Percentiles rank a stretch among this genome's conserved stretches.
Conservation (phyloP, 495 filamentous ascomycete species). For the Oidiodendron maius region DNA sequence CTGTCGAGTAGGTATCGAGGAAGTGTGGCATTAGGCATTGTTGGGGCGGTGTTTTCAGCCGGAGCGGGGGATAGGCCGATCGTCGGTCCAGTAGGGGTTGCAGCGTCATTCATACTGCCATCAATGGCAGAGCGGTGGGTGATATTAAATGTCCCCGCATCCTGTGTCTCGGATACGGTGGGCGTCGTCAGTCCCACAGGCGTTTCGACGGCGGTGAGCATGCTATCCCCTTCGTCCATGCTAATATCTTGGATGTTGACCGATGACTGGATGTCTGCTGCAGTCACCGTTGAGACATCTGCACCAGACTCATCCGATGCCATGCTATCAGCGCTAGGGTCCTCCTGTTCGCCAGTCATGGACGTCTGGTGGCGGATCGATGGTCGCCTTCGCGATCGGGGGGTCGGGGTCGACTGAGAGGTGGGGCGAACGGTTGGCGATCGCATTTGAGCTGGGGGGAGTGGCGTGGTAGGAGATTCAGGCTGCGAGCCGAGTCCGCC, state of each 20-base stretch:
- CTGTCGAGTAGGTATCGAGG: slow-evolving; percentile 70
- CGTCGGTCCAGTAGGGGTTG: slow-evolving; percentile 50
- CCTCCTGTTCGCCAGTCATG: slow-evolving; percentile 80
- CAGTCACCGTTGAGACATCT: slow-evolving; percentile 52
- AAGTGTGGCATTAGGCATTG: slow-evolving; percentile 55
- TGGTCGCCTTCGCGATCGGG: slow-evolving; percentile 53
- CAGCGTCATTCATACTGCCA: slow-evolving; percentile 67
- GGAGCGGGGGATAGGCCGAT: slow-evolving; percentile 75
- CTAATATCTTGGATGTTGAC: slow-evolving; percentile 75
- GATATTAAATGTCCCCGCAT: slow-evolving; percentile 87
- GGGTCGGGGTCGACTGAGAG: slow-evolving; percentile 37
- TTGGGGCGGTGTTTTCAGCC: slow-evolving; percentile 66
- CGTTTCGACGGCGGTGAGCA: slow-evolving; percentile 71
- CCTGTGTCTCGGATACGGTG: slow-evolving; percentile 61
- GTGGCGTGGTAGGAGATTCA: slow-evolving; percentile 87
- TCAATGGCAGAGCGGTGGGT: slow-evolving; percentile 85
- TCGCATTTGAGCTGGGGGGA: slow-evolving; percentile 52
- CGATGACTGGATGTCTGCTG: slow-evolving; percentile 40
- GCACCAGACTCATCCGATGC: slow-evolving; percentile 59
- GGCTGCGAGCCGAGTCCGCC: slow-evolving; percentile 78
- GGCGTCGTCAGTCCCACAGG: slow-evolving; percentile 68
- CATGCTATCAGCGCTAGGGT: slow-evolving; percentile 75
- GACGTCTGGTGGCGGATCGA: slow-evolving; percentile 86
- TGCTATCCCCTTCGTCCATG: slow-evolving; percentile 70
- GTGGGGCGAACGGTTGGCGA: slow-evolving; percentile 44